These are phyloP conservation scores for Thelonectria blattea DNA, from an alignment of 2,329 filamentous ascomycete genomes.

Conservation along the genomic window DNA sequence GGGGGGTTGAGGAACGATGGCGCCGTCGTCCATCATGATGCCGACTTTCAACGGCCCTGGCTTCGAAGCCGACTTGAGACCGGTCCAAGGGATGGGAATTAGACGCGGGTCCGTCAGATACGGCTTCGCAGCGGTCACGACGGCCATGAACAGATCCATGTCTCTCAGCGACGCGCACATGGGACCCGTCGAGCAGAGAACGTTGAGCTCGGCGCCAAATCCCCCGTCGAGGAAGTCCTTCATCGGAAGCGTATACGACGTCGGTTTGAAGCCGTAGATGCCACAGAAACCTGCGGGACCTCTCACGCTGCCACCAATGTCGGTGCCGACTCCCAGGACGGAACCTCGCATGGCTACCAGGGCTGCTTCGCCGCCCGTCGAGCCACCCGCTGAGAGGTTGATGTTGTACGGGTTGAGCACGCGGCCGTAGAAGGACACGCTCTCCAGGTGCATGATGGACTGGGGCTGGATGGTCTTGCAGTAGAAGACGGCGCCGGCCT, in stretches of 20 bases:
- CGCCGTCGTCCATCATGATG: conserved; percentile 48
- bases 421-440: conserved; percentile 3
- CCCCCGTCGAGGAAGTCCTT: conserved; percentile 34
- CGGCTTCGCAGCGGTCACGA: conserved; percentile 34
- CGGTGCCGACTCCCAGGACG: conserved; percentile 45
- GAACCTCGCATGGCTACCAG: conserved; percentile 47
- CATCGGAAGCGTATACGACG: conserved; percentile 34
- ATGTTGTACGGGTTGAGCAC: conserved; percentile 51
- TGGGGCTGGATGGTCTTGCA: conserved; percentile 11
- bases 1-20: conserved; percentile 47
- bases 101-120: conserved; percentile 41
- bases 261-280: conserved; percentile 31
- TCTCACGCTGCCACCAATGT: conserved; percentile 46
- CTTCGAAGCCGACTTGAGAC: not conserved
- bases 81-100: conserved; percentile 42
- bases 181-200: conserved; percentile 43
- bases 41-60: conserved; percentile 45
- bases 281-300: conserved; percentile 39
- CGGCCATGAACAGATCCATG: conserved; percentile 43
- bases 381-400: conserved; percentile 65
- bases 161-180: conserved; percentile 43
- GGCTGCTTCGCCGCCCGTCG: conserved; percentile 60
- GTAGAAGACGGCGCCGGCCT: conserved; percentile 9
- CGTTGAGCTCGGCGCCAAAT: conserved; percentile 40
- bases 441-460: conserved; percentile 11